Percentiles rank a stretch among this genome's conserved stretches.
phyloP scores from a whole-genome alignment of 345 rosid genomes.

The Lepidium didymum region DNA sequence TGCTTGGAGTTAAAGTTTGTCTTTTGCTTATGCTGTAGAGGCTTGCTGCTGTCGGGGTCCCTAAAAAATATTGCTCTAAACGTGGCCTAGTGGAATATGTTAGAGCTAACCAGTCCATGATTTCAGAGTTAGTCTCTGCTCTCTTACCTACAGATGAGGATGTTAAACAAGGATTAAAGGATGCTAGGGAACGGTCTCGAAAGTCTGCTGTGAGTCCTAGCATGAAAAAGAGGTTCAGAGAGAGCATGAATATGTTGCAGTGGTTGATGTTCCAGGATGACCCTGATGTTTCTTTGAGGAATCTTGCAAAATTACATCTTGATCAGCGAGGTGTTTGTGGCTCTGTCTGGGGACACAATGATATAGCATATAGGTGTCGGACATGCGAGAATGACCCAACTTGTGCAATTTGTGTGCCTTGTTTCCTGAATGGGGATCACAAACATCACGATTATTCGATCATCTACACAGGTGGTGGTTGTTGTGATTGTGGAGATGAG shows the following conservation, averaged over 20 bases:
- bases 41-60: slow-evolving; percentile 58
- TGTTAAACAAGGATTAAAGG: slow-evolving; percentile 33
- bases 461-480: slow-evolving; percentile 83
- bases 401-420: slow-evolving; percentile 92
- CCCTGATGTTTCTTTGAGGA: slow-evolving; percentile 42
- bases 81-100: slow-evolving; percentile 50
- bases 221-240: slow-evolving; percentile 42
- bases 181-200: slow-evolving; percentile 29
- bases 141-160: slow-evolving; percentile 70
- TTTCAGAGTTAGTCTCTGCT: slow-evolving; percentile 44
- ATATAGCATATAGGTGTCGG: slow-evolving; percentile 81
- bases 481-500: slow-evolving; percentile 96
- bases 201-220: slow-evolving; percentile 14
- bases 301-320: slow-evolving; percentile 37
- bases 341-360: slow-evolving; percentile 88
- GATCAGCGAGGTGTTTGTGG: slow-evolving; percentile 91
- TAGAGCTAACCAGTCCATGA: slow-evolving; percentile 30
- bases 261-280: slow-evolving; percentile 85
- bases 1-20: background rate
- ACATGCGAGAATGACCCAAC: slow-evolving; percentile 87
- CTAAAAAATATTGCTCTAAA: slow-evolving; percentile 37
- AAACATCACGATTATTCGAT: slow-evolving; percentile 68
- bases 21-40: slow-evolving; percentile 41
- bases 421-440: slow-evolving; percentile 82
- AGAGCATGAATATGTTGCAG: slow-evolving; percentile 63